phyloP scores from a whole-genome alignment of 805 yeast genomes.

The Candida nemodendra region DNA sequence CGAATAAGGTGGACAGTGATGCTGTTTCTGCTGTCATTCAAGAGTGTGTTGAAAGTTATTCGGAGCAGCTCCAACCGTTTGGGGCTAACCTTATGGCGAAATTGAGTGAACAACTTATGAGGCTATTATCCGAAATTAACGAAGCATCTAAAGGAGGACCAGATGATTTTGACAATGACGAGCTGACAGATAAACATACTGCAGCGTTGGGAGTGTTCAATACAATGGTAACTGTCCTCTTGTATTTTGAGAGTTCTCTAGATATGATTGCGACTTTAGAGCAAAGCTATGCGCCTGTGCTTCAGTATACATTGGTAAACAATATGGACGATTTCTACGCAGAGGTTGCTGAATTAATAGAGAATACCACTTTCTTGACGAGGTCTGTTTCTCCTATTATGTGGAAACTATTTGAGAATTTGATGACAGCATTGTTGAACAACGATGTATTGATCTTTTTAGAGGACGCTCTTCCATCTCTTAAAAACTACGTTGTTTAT shows the following conservation, averaged over 20 bases:
- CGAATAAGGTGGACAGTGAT: slow-evolving; percentile 84
- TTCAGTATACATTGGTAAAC: slow-evolving; percentile 62
- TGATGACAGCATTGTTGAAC: slow-evolving; percentile 36
- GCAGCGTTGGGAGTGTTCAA: slow-evolving; percentile 85
- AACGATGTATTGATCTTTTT: slow-evolving; percentile 63
- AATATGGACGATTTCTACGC: slow-evolving; percentile 76
- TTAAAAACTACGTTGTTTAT: slow-evolving; percentile 70
- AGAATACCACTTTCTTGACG: slow-evolving; percentile 64
- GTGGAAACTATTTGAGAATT: slow-evolving; percentile 67
- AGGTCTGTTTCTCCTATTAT: slow-evolving; percentile 63
- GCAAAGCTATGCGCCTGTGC: slow-evolving; percentile 69
- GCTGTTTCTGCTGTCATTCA: slow-evolving; percentile 89
- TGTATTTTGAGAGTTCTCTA: slow-evolving; percentile 80
- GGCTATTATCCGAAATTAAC: slow-evolving; percentile 65
- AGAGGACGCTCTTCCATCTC: slow-evolving; percentile 72
- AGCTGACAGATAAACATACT: slow-evolving; percentile 67
- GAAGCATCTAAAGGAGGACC: slow-evolving; percentile 53
- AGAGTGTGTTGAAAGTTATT: slow-evolving; percentile 86
- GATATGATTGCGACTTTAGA: slow-evolving; percentile 70
- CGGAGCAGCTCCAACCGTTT: slow-evolving; percentile 89
- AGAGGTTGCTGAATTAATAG: slow-evolving; percentile 80
- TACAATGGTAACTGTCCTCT: slow-evolving; percentile 82
- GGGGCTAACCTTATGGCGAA: slow-evolving; percentile 63
- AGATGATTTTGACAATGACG: slow-evolving; percentile 50
- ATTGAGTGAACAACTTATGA: slow-evolving; percentile 72